These are phyloP conservation scores for Aspergillus ochraceus DNA, from an alignment of 2,329 filamentous ascomycete genomes.

Conservation along the genomic window DNA sequence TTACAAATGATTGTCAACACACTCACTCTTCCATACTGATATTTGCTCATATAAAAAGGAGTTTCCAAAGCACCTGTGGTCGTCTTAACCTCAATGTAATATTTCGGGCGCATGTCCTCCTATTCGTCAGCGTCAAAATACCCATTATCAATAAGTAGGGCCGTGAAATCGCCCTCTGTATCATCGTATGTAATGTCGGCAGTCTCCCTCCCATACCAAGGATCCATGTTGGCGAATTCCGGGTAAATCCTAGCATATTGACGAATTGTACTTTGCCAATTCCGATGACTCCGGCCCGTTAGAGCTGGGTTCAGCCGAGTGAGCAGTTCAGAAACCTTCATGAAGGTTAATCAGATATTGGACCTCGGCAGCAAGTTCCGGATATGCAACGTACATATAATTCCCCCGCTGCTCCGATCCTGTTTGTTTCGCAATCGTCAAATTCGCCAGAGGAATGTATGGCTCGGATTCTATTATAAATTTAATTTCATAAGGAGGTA, in stretches of 20 bases:
- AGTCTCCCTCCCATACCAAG: conserved; percentile 46
- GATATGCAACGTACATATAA: too few relatives aligned
- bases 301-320: neutral
- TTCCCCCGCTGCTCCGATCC: too few relatives aligned
- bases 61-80: conserved; percentile 41
- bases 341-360: neutral
- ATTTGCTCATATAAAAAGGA: conserved; percentile 50
- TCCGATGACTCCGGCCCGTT: neutral
- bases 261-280: conserved; percentile 38
- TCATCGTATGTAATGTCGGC: conserved; percentile 43
- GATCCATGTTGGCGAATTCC: conserved; percentile 41
- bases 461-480: too few relatives aligned
- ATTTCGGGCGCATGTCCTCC: conserved; percentile 34
- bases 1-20: neutral
- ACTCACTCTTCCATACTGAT: conserved; percentile 46
- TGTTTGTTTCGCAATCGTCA: too few relatives aligned
- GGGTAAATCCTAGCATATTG: conserved; percentile 40
- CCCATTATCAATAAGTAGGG: neutral
- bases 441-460: too few relatives aligned
- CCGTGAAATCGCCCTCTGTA: conserved; percentile 1
- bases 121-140: conserved; percentile 34
- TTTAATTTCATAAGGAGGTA: too few relatives aligned
- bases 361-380: too few relatives aligned
- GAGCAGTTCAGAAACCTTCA: neutral
- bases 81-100: conserved; percentile 55